phyloP scores from a whole-genome alignment of 805 yeast genomes.

The Cyberlindnera mrakii region DNA sequence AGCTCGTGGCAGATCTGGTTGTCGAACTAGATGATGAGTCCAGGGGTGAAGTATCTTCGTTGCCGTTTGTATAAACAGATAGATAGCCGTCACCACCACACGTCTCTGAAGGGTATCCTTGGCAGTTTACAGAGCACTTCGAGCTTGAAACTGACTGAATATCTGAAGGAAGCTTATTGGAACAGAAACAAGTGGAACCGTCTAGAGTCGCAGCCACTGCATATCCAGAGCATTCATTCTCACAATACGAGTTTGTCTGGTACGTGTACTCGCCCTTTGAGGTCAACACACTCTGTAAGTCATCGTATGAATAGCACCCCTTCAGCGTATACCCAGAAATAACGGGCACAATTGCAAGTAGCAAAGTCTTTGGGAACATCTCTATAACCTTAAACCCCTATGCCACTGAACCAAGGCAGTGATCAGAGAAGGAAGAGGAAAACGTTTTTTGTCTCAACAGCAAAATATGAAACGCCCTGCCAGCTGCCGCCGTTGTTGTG shows the following conservation, averaged over 20 bases:
- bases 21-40: conserved; percentile 8
- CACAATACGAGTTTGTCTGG: conserved; percentile 59
- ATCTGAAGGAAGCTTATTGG: conserved; percentile 37
- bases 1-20: neutral
- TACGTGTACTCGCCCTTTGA: conserved; percentile 43
- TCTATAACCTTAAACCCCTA: too few relatives aligned
- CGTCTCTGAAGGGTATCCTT: conserved; percentile 52
- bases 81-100: conserved; percentile 60
- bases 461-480: too few relatives aligned
- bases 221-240: conserved; percentile 40
- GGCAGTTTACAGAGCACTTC: conserved; percentile 43
- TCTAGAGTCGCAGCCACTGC: conserved; percentile 44
- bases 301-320: conserved; percentile 32
- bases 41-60: conserved; percentile 16
- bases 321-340: conserved; percentile 1
- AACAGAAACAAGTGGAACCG: conserved; percentile 65
- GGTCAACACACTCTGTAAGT: conserved; percentile 19
- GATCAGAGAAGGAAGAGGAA: too few relatives aligned
- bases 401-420: too few relatives aligned
- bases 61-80: conserved; percentile 35
- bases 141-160: conserved; percentile 22
- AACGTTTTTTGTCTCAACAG: too few relatives aligned
- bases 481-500: too few relatives aligned
- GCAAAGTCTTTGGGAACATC: conserved; percentile 3
- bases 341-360: conserved; percentile 1